These are phyloP conservation scores for Cryptococcus sp. DNA, from an alignment of 1,284 basidiomycete genomes.

Conservation along the genomic window DNA sequence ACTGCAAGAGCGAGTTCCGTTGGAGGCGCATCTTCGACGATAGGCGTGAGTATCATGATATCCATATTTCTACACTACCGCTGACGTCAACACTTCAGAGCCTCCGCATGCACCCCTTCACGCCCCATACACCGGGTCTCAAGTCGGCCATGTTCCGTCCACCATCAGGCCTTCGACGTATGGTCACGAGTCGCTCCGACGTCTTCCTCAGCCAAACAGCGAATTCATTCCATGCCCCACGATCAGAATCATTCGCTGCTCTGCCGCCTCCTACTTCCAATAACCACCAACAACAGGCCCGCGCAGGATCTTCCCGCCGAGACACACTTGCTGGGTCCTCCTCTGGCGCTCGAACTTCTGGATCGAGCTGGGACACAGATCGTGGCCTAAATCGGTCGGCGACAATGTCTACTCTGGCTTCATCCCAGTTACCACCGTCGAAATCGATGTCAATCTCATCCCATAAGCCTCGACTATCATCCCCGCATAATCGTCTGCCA, in stretches of 20 bases:
- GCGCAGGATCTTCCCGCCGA: conserved; percentile 1
- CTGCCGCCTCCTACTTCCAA: conserved; percentile 11
- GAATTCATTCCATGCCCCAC: conserved; percentile 8
- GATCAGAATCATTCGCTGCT: conserved; percentile 18
- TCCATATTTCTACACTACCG: background rate
- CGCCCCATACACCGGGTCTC: conserved; percentile 13
- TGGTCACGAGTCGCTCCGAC: conserved; percentile 39
- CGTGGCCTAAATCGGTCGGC: conserved; percentile 18
- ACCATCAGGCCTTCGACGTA: conserved; percentile 36
- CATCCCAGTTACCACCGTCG: conserved; percentile 32
- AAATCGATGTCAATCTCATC: conserved; percentile 24
- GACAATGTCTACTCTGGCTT: conserved; percentile 30
- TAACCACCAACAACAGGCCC: conserved; percentile 3
- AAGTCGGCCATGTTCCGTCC: conserved; percentile 5
- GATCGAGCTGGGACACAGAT: conserved; percentile 35
- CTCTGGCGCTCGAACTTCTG: conserved; percentile 22
- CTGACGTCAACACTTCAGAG: conserved; percentile 9
- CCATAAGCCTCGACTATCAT: conserved; percentile 5
- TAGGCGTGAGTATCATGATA: conserved; percentile 32
- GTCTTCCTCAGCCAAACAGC: conserved; percentile 24
- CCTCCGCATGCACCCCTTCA: conserved; percentile 12
- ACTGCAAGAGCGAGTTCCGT: conserved; percentile 51
- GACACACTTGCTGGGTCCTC: conserved; percentile 16
- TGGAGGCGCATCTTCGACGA: conserved; percentile 44
- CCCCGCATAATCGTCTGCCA: conserved; percentile 16